These are phyloP conservation scores for Zygosaccharomyces kombuchaensis DNA, from an alignment of 805 yeast genomes.

Conservation along the genomic window DNA sequence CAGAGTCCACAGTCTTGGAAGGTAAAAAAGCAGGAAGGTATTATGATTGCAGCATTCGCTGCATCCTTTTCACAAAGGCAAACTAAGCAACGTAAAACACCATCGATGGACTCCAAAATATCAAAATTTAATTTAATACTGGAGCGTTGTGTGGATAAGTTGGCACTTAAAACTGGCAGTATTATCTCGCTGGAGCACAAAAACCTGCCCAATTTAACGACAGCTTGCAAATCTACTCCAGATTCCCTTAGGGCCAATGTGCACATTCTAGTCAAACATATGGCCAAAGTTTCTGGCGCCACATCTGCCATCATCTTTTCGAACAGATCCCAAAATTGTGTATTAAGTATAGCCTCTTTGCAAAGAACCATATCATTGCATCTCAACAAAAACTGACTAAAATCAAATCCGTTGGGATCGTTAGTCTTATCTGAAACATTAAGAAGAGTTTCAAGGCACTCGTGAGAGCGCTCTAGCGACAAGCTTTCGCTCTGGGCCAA, in stretches of 20 bases:
- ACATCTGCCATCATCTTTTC: constrained; percentile 11
- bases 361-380: constrained; percentile 16
- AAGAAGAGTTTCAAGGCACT: constrained; percentile 9
- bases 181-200: constrained; percentile 10
- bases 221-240: constrained; percentile 6
- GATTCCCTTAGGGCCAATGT: constrained; percentile 10
- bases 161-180: constrained; percentile 7
- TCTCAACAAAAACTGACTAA: constrained; percentile 12
- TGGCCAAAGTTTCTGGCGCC: constrained; percentile 10
- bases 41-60: constrained; percentile 11
- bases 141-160: constrained; percentile 4
- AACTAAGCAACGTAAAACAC: constrained; percentile 7
- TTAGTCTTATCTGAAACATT: neutral
- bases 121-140: constrained; percentile 1
- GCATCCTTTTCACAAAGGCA: constrained; percentile 10
- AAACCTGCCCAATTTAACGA: constrained; percentile 11
- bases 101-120: constrained; percentile 10
- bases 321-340: constrained; percentile 10
- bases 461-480: constrained; percentile 6
- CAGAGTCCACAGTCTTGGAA: constrained; percentile 15
- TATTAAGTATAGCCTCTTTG: constrained; percentile 7
- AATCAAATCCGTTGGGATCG: constrained; percentile 3
- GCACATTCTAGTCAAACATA: constrained; percentile 11
- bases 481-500: constrained; percentile 3
- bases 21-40: constrained; percentile 11